phyloP scores from a whole-genome alignment of 306 rosid species.

The Lupinus albus region DNA sequence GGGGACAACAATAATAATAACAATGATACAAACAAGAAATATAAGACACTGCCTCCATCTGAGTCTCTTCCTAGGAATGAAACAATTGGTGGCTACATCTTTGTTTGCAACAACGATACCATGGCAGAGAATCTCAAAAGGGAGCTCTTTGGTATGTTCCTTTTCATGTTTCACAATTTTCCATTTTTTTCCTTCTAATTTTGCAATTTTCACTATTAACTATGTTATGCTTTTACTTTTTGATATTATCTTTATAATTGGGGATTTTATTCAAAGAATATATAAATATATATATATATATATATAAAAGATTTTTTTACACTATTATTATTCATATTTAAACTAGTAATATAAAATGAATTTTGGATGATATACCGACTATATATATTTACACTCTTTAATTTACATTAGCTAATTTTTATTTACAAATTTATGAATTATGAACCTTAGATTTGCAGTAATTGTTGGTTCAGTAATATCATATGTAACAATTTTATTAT shows the following conservation, averaged over 20 bases:
- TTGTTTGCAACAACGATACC: slow-evolving; percentile 97
- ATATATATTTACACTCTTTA: too few species aligned
- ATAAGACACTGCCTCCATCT: slow-evolving; percentile 87
- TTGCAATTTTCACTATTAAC: neutral
- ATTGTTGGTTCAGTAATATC: neutral
- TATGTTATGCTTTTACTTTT: neutral
- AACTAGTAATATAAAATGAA: too few species aligned
- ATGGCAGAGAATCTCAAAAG: slow-evolving; percentile 95
- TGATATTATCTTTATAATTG: too few species aligned
- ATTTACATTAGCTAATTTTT: neutral
- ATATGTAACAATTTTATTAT: neutral
- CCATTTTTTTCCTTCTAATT: neutral
- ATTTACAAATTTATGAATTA: neutral
- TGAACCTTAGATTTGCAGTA: neutral
- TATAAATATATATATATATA: too few species aligned
- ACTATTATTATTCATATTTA: too few species aligned
- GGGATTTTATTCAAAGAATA: too few species aligned
- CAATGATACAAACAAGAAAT: slow-evolving; percentile 62
- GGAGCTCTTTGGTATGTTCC: slow-evolving; percentile 76
- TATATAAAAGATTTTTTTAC: too few species aligned
- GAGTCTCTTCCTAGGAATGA: slow-evolving; percentile 91
- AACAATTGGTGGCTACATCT: slow-evolving; percentile 89
- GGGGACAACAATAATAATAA: slow-evolving; percentile 48
- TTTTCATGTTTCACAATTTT: neutral
- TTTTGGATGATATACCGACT: too few species aligned